phyloP scores from a whole-genome alignment of 306 rosid genomes.

The Hippophae tibetana region DNA sequence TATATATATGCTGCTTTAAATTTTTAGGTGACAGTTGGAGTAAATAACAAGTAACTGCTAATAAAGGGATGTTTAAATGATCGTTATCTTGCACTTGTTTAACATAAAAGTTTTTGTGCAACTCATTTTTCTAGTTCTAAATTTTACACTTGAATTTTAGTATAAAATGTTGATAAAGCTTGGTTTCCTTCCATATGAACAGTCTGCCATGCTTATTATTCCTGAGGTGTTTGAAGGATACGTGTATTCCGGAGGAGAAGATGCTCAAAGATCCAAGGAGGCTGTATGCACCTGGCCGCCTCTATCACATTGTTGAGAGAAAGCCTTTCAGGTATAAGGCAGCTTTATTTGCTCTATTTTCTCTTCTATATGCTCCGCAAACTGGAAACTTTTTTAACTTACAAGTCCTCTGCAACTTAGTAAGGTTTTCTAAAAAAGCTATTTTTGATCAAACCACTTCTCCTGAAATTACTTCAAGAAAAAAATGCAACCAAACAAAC shows the following conservation, averaged over 20 bases:
- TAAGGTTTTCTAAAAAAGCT: background rate
- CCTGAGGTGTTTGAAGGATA: constrained; percentile 74
- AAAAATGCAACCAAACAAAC: no score
- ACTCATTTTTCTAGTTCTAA: no score
- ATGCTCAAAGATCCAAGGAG: constrained; percentile 93
- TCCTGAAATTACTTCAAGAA: background rate
- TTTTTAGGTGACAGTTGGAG: no score
- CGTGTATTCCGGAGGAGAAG: constrained; percentile 72
- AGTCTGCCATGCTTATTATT: constrained; percentile 88
- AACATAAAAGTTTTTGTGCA: no score
- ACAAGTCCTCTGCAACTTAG: background rate
- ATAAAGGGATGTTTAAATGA: no score
- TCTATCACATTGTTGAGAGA: constrained; percentile 91
- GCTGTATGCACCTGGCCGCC: constrained; percentile 93
- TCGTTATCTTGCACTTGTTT: no score
- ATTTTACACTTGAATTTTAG: background rate
- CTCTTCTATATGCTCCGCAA: constrained; percentile 1
- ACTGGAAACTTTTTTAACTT: background rate
- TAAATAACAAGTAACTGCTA: no score
- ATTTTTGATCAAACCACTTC: background rate
- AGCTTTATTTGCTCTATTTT: constrained; percentile 9
- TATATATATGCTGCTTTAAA: no score
- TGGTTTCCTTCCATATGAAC: constrained; percentile 16
- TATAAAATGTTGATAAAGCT: constrained; percentile 5
- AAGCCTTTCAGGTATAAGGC: constrained; percentile 63